A percentile compares a stretch with the other conserved stretches of the same genome.
phyloP scores from a whole-genome alignment of 169 alveolate genomes.

The Plasmodium ovale region DNA sequence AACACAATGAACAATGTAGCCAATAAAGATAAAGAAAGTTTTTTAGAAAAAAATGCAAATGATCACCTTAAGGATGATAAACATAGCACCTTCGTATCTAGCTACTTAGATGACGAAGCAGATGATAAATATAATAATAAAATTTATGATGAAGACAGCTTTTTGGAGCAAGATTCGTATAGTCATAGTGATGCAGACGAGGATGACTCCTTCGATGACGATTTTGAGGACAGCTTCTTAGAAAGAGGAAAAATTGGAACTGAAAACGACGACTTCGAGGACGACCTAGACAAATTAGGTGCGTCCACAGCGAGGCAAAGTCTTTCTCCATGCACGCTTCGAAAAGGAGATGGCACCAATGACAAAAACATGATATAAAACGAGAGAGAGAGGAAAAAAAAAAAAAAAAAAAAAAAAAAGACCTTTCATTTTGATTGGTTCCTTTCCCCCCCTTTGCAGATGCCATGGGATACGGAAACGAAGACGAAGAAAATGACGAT shows the following conservation, averaged over 20 bases:
- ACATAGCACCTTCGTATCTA: no score
- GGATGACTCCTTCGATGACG: constrained; percentile 7
- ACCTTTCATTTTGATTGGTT: background rate
- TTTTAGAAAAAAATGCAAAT: no score
- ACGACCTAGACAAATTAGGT: no score
- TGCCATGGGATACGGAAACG: background rate
- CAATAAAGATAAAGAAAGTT: constrained; percentile 16
- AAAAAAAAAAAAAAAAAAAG: background rate
- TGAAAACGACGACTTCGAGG: background rate
- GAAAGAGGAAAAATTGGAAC: background rate
- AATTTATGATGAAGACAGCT: constrained; percentile 15
- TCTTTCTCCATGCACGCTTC: no score
- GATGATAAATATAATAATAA: background rate
- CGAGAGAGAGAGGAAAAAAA: background rate
- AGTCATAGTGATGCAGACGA: constrained; percentile 16
- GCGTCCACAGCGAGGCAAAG: no score
- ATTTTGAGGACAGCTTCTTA: constrained; percentile 3
- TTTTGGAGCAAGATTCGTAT: constrained; percentile 14
- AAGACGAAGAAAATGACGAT: background rate
- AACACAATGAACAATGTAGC: constrained; percentile 12
- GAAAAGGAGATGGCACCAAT: background rate
- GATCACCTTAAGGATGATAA: no score
- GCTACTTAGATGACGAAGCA: no score
- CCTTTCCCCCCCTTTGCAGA: background rate
- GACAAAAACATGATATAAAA: background rate